Conservation (phyloP, 1,284 basidiomycete genomes). For the Microbotryum scabiosae region DNA sequence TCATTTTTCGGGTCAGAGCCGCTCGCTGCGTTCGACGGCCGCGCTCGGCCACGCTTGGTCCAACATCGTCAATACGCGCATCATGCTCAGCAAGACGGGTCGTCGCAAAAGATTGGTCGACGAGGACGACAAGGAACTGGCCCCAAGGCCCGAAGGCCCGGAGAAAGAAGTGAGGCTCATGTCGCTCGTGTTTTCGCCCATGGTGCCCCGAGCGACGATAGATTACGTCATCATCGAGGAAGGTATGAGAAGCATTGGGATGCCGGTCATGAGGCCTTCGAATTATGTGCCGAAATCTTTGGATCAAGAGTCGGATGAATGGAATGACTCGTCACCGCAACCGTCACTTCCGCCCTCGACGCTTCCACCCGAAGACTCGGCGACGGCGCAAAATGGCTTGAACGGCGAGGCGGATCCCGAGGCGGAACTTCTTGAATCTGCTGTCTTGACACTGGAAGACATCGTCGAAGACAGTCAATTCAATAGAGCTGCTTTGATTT, state of each 20-base stretch:
- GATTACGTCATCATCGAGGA: conserved; percentile 63
- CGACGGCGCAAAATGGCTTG: too few species aligned
- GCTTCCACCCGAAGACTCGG: too few species aligned
- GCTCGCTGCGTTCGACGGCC: conserved; percentile 58
- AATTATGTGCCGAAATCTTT: too few species aligned
- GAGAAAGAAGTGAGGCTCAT: conserved; percentile 32
- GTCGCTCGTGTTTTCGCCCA: conserved; percentile 64
- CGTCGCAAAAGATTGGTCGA: not conserved
- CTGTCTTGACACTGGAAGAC: too few species aligned
- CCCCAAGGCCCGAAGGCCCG: conserved; percentile 3
- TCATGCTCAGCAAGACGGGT: conserved; percentile 54
- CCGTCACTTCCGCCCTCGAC: too few species aligned
- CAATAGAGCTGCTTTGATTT: too few species aligned
- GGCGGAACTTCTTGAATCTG: too few species aligned
- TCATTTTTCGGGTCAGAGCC: conserved; percentile 58
- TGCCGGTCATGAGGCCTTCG: too few species aligned
- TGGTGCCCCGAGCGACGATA: conserved; percentile 51
- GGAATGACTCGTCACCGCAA: too few species aligned
- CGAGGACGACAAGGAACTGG: conserved; percentile 6
- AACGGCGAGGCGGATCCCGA: too few species aligned
- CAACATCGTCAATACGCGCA: conserved; percentile 71
- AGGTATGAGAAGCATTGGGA: conserved; percentile 40
- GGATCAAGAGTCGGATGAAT: too few species aligned
- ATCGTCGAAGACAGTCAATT: too few species aligned
- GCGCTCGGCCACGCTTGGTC: conserved; percentile 81